phyloP scores from a whole-genome alignment of 345 rosid genomes.

The Combretum micranthum region DNA sequence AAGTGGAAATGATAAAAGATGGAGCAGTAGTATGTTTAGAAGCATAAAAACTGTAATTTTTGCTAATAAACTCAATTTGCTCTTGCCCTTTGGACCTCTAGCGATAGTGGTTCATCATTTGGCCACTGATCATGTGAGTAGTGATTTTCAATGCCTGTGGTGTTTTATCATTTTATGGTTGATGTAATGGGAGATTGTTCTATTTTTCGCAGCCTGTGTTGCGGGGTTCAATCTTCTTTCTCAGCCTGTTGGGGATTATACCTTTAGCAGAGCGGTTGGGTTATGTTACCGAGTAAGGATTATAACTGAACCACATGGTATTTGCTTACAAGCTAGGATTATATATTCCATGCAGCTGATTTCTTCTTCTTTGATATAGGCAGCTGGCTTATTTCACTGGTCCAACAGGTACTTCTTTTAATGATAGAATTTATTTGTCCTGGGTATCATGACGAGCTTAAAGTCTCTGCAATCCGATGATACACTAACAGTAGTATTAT shows the following conservation, averaged over 20 bases:
- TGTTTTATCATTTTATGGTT: background rate
- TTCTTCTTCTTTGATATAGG: slow-evolving; percentile 35
- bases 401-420: slow-evolving; percentile 49
- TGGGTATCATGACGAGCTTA: too few relatives aligned
- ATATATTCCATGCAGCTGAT: slow-evolving; percentile 11
- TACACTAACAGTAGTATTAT: too few relatives aligned
- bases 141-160: background rate
- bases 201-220: slow-evolving; percentile 2
- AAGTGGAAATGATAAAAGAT: slow-evolving; percentile 9
- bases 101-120: slow-evolving; percentile 53
- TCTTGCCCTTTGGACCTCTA: slow-evolving; percentile 84
- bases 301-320: slow-evolving; percentile 6
- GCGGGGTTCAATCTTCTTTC: slow-evolving; percentile 82
- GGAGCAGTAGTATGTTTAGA: slow-evolving; percentile 17
- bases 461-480: too few relatives aligned
- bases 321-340: background rate
- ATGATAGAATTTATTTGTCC: too few relatives aligned
- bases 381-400: slow-evolving; percentile 88
- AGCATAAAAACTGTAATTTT: slow-evolving; percentile 58
- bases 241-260: slow-evolving; percentile 76
- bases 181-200: slow-evolving; percentile 1
- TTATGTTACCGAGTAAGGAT: slow-evolving; percentile 89
- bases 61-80: slow-evolving; percentile 73
- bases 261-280: slow-evolving; percentile 98
- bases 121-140: slow-evolving; percentile 55